Base-by-base conservation (phyloP, 306 rosid species). In the Ormosia emarginata region DNA sequence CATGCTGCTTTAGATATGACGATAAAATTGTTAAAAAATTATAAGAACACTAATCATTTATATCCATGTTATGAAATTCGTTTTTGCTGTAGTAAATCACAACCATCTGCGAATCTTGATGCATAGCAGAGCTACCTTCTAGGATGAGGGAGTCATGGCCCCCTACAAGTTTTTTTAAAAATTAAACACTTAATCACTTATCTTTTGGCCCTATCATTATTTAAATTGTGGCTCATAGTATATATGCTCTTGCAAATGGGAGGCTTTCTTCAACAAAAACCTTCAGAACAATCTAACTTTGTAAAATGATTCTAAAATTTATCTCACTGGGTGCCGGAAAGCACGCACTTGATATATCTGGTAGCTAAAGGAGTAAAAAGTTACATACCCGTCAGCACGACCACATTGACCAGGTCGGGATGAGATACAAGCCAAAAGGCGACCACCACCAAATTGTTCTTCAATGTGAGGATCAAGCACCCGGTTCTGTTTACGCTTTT, bases 341-440 rank as follows among this genome's bases (percentile, higher is more conserved):
- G 8, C 37, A 59, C 8, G 14, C 18, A 43, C 43, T 49, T 5
- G 24, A 57, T 66, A 71, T 49, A 79, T 59, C 34, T 7, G 8
- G 18, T 17, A 52, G 34, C 30, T 37, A 34, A 36, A 36, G 13
- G 49, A 55, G 43, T 10, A 46, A 67, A 76, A 69, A 6, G 52
- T 57, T 13, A 52, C 88, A 4, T 85, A 87, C 93, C 93, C 93
- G 85, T 90, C 91, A 29, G 85, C 50, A 79, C 93, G 93, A 44
- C 93, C 93, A 47, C 93, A 88, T 59, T 90, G 91, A 15, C 93
- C 91, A 68, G 91, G 93, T 24, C 93, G 78, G 29, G 90, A 90
- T 68, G 93, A 86, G 77, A 90, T 90, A 64, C 90, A 88, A 43
- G 91, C 93, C 80, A 90, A 63, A 2, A 90, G 83, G 77, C 93